Evolutionary conservation across 768 basidiomycete genomes (phyloP).

Genomic region (Rhizopogon vinicolor): DNA sequence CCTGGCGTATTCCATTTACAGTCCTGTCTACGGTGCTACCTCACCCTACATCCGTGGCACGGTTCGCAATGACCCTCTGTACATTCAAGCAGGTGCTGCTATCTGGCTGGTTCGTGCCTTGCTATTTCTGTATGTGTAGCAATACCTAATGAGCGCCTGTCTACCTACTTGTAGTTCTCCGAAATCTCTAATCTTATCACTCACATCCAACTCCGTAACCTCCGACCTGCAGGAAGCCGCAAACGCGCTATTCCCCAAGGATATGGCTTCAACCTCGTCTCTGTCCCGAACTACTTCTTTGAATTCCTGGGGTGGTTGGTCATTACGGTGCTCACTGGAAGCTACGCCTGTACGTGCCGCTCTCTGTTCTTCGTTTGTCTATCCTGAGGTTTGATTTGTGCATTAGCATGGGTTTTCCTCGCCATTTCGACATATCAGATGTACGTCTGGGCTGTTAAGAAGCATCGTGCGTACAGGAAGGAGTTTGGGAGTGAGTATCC

Average conservation of each 20-base stretch:
- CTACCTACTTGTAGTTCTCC: slow-evolving; percentile 51
- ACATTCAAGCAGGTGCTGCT: slow-evolving; percentile 61
- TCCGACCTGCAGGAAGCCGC: slow-evolving; percentile 78
- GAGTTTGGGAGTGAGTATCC: slow-evolving; percentile 91
- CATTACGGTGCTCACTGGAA: slow-evolving; percentile 74
- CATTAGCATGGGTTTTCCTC: slow-evolving; percentile 59
- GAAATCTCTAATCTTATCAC: slow-evolving; percentile 82
- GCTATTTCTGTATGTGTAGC: neutral
- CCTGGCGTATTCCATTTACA: slow-evolving; percentile 77
- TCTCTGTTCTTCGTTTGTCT: neutral
- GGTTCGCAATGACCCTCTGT: slow-evolving; percentile 56
- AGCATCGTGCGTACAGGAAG: slow-evolving; percentile 84
- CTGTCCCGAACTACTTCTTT: slow-evolving; percentile 94
- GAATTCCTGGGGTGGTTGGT: slow-evolving; percentile 75
- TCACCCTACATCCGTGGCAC: slow-evolving; percentile 63
- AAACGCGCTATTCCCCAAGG: slow-evolving; percentile 87
- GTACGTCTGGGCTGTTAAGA: slow-evolving; percentile 86
- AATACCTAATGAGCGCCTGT: slow-evolving; percentile 1
- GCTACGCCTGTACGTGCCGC: slow-evolving; percentile 57
- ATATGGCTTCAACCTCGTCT: slow-evolving; percentile 84
- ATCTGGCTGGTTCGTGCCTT: slow-evolving; percentile 68
- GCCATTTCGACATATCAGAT: slow-evolving; percentile 62
- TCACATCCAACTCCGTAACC: slow-evolving; percentile 76
- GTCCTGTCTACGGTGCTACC: slow-evolving; percentile 67
- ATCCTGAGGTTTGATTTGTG: neutral